Evolutionary conservation across 805 yeast genomes (phyloP), one percentile per base, ranked within the genome.

Genomic region (Debaryomyces castellii): DNA sequence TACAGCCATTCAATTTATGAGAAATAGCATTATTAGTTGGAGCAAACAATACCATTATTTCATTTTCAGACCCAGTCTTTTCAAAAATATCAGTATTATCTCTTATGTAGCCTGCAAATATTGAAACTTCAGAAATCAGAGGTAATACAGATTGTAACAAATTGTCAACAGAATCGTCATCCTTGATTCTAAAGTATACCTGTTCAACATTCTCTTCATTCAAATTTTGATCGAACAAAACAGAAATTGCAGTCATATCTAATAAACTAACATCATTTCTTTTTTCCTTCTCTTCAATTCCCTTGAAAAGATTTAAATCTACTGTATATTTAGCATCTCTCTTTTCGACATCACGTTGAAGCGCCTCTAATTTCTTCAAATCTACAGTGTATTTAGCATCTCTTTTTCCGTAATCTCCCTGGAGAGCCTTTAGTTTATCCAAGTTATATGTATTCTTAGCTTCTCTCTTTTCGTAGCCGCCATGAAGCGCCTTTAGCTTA

Each of bases 21-120:
- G 51, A 45, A 18, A 72, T 56, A 3, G 89, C 91, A 10, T 62
- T 63, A 57, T 89, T 81, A 2, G 81, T 70, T 6, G 96, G 96
- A 2, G 95, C 88, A 56, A 89, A 76, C 5, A 89, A 76, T 18
- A 87, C 64, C 51, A 77, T 45, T 67, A 71, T 54, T 24, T 68
- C 64, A n/a, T 59, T 53, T 12, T 65, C 60, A 47, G 71, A 63
- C 47, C 77, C 81, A 51, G 85, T 76, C 50, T 75, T 72, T 16
- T 57, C 46, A 23, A 78, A 73, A 22, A 85, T 57, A 10, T 69
- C 75, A 12, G 74, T 66, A 57, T 80, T 73, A 54, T 85, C 87
- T 48, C 96, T 76, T n/a, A 85, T 66, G 59, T 87, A 87, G 1
- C 83, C 77, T 2, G 89, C 76, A 60, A 88, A 85, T 7, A 87